phyloP scores from a whole-genome alignment of 1,139 yeast genomes.

The Kluyveromyces marxianus region DNA sequence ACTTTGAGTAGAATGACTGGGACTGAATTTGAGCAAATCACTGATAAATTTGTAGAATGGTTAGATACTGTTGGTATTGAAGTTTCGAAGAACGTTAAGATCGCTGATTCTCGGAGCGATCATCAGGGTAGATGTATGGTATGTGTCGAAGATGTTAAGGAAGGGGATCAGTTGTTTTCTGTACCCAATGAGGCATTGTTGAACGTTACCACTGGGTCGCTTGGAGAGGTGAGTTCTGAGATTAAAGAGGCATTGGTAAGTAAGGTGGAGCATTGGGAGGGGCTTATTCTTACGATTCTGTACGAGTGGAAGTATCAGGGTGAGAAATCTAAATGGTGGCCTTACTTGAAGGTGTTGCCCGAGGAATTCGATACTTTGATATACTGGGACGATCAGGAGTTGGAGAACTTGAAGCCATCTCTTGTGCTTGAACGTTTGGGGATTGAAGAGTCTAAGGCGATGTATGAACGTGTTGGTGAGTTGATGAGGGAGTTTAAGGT shows the following conservation, averaged over 20 bases:
- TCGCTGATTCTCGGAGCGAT: constrained; percentile 50
- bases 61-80: constrained; percentile 36
- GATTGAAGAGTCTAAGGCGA: constrained; percentile 51
- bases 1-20: neutral
- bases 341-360: constrained; percentile 71
- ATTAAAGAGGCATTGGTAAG: constrained; percentile 35
- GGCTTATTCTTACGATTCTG: constrained; percentile 57
- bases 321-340: constrained; percentile 50
- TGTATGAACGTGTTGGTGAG: constrained; percentile 36
- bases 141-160: constrained; percentile 52
- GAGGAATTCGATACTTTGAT: constrained; percentile 57
- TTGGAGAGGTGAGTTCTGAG: constrained; percentile 34
- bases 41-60: constrained; percentile 48
- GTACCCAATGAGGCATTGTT: constrained; percentile 57
- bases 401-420: constrained; percentile 57
- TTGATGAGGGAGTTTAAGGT: constrained; percentile 8
- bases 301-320: constrained; percentile 43
- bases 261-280: constrained; percentile 65
- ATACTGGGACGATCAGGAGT: constrained; percentile 58
- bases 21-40: constrained; percentile 27
- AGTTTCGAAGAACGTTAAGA: constrained; percentile 48
- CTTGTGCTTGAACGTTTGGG: constrained; percentile 66
- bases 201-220: constrained; percentile 49
- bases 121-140: constrained; percentile 75
- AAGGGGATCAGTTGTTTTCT: constrained; percentile 56